These are phyloP conservation scores for Xylariaceae sp. DNA, from an alignment of 2,329 filamentous ascomycete species.

Conservation along the genomic window DNA sequence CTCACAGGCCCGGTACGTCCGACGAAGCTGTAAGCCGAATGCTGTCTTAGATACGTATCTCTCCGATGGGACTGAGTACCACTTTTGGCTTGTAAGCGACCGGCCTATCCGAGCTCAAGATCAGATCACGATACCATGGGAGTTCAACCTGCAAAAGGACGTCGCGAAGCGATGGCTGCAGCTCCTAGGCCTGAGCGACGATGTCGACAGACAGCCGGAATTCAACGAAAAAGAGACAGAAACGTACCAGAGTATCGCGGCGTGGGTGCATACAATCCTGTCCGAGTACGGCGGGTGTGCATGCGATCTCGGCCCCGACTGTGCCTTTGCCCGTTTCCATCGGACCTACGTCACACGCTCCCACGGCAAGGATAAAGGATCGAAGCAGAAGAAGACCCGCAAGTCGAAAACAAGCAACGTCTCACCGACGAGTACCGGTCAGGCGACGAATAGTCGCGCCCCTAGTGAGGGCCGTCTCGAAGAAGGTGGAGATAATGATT, in stretches of 20 bases:
- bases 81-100: slow-evolving; percentile 88
- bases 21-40: slow-evolving; percentile 87
- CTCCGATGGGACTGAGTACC: slow-evolving; percentile 71
- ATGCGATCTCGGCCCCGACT: slow-evolving; percentile 59
- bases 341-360: slow-evolving; percentile 48
- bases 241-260: slow-evolving; percentile 50
- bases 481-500: slow-evolving; percentile 50
- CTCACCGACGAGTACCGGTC: slow-evolving; percentile 58
- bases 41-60: slow-evolving; percentile 82
- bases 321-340: slow-evolving; percentile 59
- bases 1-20: slow-evolving; percentile 79
- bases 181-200: slow-evolving; percentile 57
- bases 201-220: slow-evolving; percentile 43
- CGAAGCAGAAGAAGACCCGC: slow-evolving; percentile 46
- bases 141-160: slow-evolving; percentile 57
- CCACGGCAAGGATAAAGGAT: slow-evolving; percentile 34
- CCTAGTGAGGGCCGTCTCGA: slow-evolving; percentile 57
- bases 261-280: slow-evolving; percentile 64
- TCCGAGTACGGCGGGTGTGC: slow-evolving; percentile 77
- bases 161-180: slow-evolving; percentile 50
- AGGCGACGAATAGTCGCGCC: slow-evolving; percentile 58
- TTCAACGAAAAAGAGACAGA: slow-evolving; percentile 54
- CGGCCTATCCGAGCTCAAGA: slow-evolving; percentile 62
- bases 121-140: slow-evolving; percentile 62
- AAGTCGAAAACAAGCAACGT: slow-evolving; percentile 51